Evolutionary conservation across 2,329 filamentous ascomycete species (phyloP).

Genomic region (Exophiala sideris): DNA sequence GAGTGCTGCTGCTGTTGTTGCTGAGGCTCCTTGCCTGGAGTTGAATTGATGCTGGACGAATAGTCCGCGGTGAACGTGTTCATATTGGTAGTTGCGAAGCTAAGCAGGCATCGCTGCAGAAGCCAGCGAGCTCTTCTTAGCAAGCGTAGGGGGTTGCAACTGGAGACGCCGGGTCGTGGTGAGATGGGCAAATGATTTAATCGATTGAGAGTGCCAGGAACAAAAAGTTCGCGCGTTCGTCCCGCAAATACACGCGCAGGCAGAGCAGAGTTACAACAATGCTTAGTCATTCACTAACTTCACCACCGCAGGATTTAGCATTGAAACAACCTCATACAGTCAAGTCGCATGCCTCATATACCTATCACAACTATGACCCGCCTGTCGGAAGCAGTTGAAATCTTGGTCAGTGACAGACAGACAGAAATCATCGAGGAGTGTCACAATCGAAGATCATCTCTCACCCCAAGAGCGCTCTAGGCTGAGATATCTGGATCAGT

Average conservation of each 20-base stretch:
- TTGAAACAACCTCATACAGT: background rate
- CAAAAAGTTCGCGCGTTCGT: background rate
- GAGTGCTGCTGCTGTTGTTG: constrained; percentile 1
- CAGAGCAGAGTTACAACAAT: background rate
- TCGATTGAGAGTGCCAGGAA: background rate
- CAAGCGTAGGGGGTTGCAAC: background rate
- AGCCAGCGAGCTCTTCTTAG: background rate
- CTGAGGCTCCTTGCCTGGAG: constrained; percentile 19
- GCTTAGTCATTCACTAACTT: background rate
- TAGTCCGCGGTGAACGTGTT: constrained; percentile 28
- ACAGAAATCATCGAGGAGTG: too few species aligned
- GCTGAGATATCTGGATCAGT: too few species aligned
- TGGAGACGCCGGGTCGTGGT: background rate
- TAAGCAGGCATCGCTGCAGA: background rate
- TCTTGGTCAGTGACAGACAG: too few species aligned
- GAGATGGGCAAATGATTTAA: background rate
- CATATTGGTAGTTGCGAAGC: constrained; percentile 11
- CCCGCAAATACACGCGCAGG: background rate
- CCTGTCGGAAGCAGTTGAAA: background rate
- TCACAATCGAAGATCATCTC: too few species aligned
- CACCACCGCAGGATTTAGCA: background rate
- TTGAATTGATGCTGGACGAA: constrained; percentile 28
- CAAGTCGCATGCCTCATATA: too few species aligned
- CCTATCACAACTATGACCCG: background rate
- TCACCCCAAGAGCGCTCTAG: too few species aligned